phyloP scores from a whole-genome alignment of 768 basidiomycete species.

The Coprinopsis cinerea region DNA sequence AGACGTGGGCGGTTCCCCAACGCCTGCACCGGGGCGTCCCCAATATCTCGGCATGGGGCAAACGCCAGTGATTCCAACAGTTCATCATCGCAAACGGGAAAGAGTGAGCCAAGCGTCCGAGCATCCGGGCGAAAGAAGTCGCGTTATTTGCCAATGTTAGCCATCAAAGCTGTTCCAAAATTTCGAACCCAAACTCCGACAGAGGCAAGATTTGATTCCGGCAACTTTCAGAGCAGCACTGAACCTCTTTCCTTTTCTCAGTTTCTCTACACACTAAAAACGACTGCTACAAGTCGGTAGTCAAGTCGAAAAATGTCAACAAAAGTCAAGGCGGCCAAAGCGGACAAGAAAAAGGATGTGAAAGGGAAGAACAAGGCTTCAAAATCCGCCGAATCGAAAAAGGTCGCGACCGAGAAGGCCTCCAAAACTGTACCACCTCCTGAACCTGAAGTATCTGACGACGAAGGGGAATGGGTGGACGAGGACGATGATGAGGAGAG shows the following conservation, averaged over 20 bases:
- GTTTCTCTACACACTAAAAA: background rate
- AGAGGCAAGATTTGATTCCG: no score
- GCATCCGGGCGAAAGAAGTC: no score
- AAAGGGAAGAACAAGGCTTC: background rate
- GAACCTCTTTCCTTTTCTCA: background rate
- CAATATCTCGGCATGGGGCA: no score
- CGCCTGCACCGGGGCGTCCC: no score
- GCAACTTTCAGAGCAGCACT: no score
- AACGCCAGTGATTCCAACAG: no score
- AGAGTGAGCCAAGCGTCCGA: no score
- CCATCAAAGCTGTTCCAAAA: no score
- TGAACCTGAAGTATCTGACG: slow-evolving; percentile 12
- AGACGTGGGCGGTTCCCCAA: no score
- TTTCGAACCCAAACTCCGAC: no score
- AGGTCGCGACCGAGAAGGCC: background rate
- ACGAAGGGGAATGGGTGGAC: slow-evolving; percentile 13
- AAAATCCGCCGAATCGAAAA: background rate
- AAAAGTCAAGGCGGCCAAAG: slow-evolving; percentile 11
- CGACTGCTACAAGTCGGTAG: background rate
- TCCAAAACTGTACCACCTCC: slow-evolving; percentile 2
- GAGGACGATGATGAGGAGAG: slow-evolving; percentile 16
- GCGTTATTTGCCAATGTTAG: no score
- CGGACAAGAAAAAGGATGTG: slow-evolving; percentile 2
- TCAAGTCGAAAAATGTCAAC: slow-evolving; percentile 8
- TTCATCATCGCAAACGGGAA: no score